Base-by-base conservation (phyloP, 352 stramenopile species). In the Phytophthora europaea region DNA sequence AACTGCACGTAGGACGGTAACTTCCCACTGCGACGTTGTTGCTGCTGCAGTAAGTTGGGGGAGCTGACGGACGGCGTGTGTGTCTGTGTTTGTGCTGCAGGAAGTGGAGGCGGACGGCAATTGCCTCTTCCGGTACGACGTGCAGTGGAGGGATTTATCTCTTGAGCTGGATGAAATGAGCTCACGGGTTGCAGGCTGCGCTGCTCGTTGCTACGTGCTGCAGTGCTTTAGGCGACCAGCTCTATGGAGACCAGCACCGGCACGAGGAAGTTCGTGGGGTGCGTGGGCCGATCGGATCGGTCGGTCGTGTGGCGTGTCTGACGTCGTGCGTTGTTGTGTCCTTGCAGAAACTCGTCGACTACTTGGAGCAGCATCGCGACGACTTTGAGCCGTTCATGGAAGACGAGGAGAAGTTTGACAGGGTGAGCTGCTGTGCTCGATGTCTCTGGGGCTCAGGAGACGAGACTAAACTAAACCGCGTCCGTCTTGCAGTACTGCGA, bases 331-430 rank as follows among this genome's bases (percentile, higher is more conserved):
- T 10, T 52, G 6, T 28, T 43, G 6, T 55, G 18, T 15, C 9
- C 3, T 28, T 18, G 20, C 20, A 96, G 89, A 84, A 83, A 38
- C 79, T 95, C 52, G 80, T 94, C 33, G 73, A 87, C 48, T 94
- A 89, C 60, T 84, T 96, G 34, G 83, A 93, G 61, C 72, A 80
- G 26, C 85, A 95, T 67, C 85, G 87, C 5, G 68, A 78, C 33
- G 84, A 94, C 59, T 93, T 96, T 70, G 86, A 95, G 67, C 88
- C 89, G 56, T 96, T 96, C 80, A 94, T 96, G 88, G 89, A 96
- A 77, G 88, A 95, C 62, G 88, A 93, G 47, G 89, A 96, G 51
- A 89, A 88, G 45, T 96, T 96, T 72, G 89, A 96, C 13, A 84
- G 91, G 67, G 89, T 94, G 70, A 18, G 76, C 52, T 43, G 26